Percentiles rank a stretch among this genome's conserved stretches.
These are phyloP conservation scores for Cryptococcus maquisensis DNA, from an alignment of 1,284 basidiomycete species.

Conservation along the genomic window DNA sequence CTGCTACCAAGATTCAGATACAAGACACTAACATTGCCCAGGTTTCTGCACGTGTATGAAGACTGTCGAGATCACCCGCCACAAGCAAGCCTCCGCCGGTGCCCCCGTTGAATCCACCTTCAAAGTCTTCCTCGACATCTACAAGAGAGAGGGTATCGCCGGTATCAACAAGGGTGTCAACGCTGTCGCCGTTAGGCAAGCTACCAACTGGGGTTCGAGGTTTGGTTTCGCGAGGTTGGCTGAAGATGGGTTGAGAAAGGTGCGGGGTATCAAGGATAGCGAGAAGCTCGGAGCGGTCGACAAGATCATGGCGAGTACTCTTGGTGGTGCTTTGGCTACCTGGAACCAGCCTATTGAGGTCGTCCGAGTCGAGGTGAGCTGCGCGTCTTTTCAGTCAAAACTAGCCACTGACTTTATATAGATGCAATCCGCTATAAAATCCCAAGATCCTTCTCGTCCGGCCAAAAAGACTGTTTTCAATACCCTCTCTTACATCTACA, in stretches of 20 bases:
- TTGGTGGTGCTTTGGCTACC: slow-evolving; percentile 90
- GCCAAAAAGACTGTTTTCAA: slow-evolving; percentile 84
- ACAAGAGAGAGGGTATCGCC: slow-evolving; percentile 82
- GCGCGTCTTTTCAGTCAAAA: neutral
- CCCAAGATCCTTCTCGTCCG: slow-evolving; percentile 69
- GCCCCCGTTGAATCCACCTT: slow-evolving; percentile 89
- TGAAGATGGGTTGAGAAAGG: slow-evolving; percentile 71
- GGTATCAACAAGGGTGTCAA: slow-evolving; percentile 99
- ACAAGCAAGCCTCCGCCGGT: slow-evolving; percentile 88
- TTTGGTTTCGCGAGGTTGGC: slow-evolving; percentile 96
- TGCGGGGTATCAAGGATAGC: slow-evolving; percentile 58
- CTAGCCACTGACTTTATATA: slow-evolving; percentile 33
- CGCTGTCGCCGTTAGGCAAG: slow-evolving; percentile 93
- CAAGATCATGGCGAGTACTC: slow-evolving; percentile 82
- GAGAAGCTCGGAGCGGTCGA: slow-evolving; percentile 74
- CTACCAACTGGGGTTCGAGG: slow-evolving; percentile 99
- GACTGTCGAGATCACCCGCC: slow-evolving; percentile 95
- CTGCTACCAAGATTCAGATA: neutral
- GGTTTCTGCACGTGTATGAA: slow-evolving; percentile 99
- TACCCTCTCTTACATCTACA: slow-evolving; percentile 89
- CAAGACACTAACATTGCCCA: slow-evolving; percentile 35
- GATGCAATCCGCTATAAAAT: slow-evolving; percentile 99
- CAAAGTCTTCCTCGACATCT: slow-evolving; percentile 92
- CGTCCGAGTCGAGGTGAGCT: slow-evolving; percentile 46
- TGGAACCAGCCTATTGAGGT: slow-evolving; percentile 99